These are phyloP conservation scores for Scenedesmus sp. DNA, from an alignment of 163 green algal genomes.

Conservation along the genomic window DNA sequence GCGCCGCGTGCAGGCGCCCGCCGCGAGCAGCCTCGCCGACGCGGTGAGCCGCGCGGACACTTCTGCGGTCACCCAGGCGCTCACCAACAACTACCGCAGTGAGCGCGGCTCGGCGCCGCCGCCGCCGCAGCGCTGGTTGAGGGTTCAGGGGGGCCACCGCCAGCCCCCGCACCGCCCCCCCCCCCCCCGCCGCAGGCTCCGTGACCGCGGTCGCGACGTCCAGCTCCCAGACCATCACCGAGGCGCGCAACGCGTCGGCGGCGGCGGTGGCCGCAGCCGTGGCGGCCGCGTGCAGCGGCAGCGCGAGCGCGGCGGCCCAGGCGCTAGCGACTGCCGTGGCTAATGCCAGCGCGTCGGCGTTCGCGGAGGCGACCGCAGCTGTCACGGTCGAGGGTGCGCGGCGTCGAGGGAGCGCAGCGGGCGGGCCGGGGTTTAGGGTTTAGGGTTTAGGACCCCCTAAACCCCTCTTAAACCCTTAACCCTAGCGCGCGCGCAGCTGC, in stretches of 20 bases:
- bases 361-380: not conserved
- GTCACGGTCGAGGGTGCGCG: conserved; percentile 29
- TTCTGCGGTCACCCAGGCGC: not conserved
- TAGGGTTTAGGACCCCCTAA: not conserved
- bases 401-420: not conserved
- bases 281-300: conserved; percentile 7
- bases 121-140: not conserved
- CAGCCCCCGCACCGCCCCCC: not conserved
- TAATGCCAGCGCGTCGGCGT: conserved; percentile 20
- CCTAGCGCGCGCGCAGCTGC: not conserved
- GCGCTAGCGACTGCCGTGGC: conserved; percentile 14
- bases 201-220: conserved; percentile 31
- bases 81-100: conserved; percentile 26
- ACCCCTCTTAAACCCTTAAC: not conserved
- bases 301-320: conserved; percentile 17
- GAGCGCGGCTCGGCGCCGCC: not conserved
- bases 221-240: conserved; percentile 21
- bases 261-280: conserved; percentile 27
- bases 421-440: not conserved
- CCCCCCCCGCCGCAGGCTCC: conserved; percentile 13
- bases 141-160: not conserved
- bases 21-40: not conserved
- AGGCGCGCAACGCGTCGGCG: conserved; percentile 2
- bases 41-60: conserved; percentile 14
- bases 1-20: no score